phyloP scores from a whole-genome alignment of 345 rosid species.

The Lenwebbia sp. region DNA sequence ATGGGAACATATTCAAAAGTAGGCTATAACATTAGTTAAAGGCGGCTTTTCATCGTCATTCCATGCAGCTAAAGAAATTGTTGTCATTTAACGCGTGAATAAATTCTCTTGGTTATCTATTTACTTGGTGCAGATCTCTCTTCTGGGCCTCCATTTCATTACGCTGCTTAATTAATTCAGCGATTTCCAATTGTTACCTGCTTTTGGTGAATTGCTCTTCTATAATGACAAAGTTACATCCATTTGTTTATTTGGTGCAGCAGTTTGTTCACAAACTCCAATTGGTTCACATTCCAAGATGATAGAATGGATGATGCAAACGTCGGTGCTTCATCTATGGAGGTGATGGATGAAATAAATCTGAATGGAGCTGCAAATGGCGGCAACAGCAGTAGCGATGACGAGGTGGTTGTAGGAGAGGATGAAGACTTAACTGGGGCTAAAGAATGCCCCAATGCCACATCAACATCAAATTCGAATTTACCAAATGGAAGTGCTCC shows the following conservation, averaged over 20 bases:
- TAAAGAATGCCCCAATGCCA: conserved; percentile 26
- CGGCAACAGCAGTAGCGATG: conserved; percentile 78
- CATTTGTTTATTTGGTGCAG: conserved; percentile 13
- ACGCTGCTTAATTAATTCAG: neutral
- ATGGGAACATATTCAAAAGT: neutral
- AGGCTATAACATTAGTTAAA: neutral
- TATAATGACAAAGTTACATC: neutral
- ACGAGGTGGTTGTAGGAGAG: conserved; percentile 86
- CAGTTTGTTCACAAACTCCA: conserved; percentile 85
- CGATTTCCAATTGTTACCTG: neutral
- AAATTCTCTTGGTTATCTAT: neutral
- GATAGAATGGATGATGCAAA: conserved; percentile 49
- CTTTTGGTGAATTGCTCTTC: neutral
- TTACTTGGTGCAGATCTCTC: neutral
- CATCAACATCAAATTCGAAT: conserved; percentile 38
- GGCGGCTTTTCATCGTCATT: neutral
- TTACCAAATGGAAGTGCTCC: conserved; percentile 22
- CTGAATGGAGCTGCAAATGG: conserved; percentile 47
- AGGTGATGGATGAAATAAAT: conserved; percentile 74
- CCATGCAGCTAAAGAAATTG: neutral
- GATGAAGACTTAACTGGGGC: conserved; percentile 50
- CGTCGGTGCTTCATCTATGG: conserved; percentile 36
- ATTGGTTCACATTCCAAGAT: conserved; percentile 98
- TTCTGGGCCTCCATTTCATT: neutral
- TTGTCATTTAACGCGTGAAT: neutral